Conservation (phyloP, 2,329 filamentous ascomycete species). For the Septoria linicola region DNA sequence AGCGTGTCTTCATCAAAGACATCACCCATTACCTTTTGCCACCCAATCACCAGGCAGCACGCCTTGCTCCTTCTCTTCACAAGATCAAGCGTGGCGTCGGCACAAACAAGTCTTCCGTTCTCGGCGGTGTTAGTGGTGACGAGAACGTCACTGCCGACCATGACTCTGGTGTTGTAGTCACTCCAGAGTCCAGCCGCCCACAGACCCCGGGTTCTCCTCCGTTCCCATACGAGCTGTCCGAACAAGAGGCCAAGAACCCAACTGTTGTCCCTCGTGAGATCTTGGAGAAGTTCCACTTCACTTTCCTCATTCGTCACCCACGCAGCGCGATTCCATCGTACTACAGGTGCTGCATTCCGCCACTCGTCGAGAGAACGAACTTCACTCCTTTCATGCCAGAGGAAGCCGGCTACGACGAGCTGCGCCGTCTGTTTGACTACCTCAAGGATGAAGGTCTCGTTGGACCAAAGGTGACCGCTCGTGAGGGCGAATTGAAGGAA, state of each 20-base stretch:
- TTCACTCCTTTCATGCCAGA: constrained; percentile 83
- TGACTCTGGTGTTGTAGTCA: constrained; percentile 37
- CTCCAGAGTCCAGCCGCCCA: constrained; percentile 28
- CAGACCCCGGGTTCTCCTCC: constrained; percentile 38
- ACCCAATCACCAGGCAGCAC: constrained; percentile 65
- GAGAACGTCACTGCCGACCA: constrained; percentile 20
- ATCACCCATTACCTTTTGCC: constrained; percentile 91
- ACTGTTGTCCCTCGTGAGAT: constrained; percentile 76
- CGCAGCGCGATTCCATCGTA: constrained; percentile 87
- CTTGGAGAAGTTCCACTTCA: constrained; percentile 82
- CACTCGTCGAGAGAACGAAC: constrained; percentile 75
- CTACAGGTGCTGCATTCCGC: constrained; percentile 90
- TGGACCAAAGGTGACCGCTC: constrained; percentile 60
- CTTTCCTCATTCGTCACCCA: constrained; percentile 96
- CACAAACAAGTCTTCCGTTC: constrained; percentile 41
- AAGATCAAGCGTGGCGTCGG: constrained; percentile 59
- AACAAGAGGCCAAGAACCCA: constrained; percentile 69
- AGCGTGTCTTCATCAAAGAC: constrained; percentile 96
- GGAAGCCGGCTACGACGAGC: constrained; percentile 88
- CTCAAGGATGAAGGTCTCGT: constrained; percentile 68
- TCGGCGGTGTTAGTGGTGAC: constrained; percentile 35
- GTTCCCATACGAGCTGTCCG: constrained; percentile 57
- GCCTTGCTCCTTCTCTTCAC: constrained; percentile 74
- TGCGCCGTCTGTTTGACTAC: constrained; percentile 84
- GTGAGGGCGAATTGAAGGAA: constrained; percentile 35